These are phyloP conservation scores for Purshia tridentata DNA, from an alignment of 306 rosid genomes.

Conservation along the genomic window DNA sequence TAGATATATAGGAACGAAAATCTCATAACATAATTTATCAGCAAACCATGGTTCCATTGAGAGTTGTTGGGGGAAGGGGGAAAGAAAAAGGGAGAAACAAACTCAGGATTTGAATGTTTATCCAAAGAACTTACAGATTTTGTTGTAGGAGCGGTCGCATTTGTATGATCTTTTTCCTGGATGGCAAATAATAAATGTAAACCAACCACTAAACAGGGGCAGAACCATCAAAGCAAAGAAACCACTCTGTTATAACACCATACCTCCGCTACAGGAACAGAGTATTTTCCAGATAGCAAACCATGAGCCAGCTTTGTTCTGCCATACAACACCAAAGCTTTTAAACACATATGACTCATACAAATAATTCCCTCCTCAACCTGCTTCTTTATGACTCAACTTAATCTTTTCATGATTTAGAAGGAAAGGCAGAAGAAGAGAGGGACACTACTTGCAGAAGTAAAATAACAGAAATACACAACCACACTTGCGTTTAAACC, in stretches of 20 bases:
- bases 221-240: conserved; percentile 14
- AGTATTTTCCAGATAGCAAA: conserved; percentile 82
- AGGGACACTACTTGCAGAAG: background rate
- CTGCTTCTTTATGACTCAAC: background rate
- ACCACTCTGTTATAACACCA: background rate
- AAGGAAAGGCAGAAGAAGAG: background rate
- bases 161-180: conserved; percentile 59
- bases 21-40: no score
- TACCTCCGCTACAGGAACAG: conserved; percentile 67
- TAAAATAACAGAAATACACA: background rate
- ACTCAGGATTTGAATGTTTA: background rate
- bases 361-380: background rate
- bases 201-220: background rate
- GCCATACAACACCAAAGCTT: conserved; percentile 28
- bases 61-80: no score
- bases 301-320: conserved; percentile 86
- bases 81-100: no score
- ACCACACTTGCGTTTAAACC: background rate
- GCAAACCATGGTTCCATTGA: no score
- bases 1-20: no score
- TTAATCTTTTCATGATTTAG: background rate
- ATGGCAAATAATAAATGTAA: conserved; percentile 21
- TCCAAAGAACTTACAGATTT: conserved; percentile 52
- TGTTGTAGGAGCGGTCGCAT: conserved; percentile 41
- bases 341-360: conserved; percentile 11